phyloP scores from a whole-genome alignment of 371 early-diverging fungal species.

The Apophysomyces ossiformis region DNA sequence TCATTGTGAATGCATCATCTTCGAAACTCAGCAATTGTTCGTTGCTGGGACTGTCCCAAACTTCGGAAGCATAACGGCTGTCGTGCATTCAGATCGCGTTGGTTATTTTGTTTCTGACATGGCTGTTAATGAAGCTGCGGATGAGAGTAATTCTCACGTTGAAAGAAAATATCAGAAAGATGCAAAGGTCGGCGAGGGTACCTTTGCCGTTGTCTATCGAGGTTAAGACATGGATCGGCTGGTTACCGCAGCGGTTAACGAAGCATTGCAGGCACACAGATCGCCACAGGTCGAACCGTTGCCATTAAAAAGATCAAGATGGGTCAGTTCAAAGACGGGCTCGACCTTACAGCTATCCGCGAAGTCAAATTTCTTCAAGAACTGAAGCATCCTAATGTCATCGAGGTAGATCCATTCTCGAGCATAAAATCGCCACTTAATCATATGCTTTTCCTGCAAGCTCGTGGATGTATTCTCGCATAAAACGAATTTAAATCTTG shows the following conservation, averaged over 20 bases:
- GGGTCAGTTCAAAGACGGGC: constrained; percentile 83
- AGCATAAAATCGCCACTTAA: background rate
- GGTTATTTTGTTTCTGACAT: background rate
- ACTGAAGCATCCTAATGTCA: constrained; percentile 89
- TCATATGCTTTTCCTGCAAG: constrained; percentile 34
- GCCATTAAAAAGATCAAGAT: constrained; percentile 97
- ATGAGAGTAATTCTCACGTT: constrained; percentile 60
- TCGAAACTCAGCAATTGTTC: no score
- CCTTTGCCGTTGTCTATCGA: constrained; percentile 92
- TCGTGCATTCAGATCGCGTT: background rate
- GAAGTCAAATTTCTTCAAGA: constrained; percentile 98
- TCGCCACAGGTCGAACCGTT: constrained; percentile 68
- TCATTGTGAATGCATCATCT: no score
- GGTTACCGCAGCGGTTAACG: background rate
- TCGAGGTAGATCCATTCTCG: constrained; percentile 62
- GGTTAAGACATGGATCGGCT: constrained; percentile 48
- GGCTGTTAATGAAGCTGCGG: constrained; percentile 43
- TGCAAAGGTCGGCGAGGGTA: constrained; percentile 93
- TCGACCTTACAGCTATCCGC: constrained; percentile 96
- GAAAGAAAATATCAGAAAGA: constrained; percentile 79
- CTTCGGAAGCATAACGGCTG: background rate
- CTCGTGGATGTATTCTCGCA: constrained; percentile 95
- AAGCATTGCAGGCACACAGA: constrained; percentile 42
- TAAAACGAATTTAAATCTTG: constrained; percentile 92
- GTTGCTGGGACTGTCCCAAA: no score